These are phyloP conservation scores for Syncephalastrum sp. DNA, from an alignment of 371 early-diverging fungal genomes.

Conservation along the genomic window DNA sequence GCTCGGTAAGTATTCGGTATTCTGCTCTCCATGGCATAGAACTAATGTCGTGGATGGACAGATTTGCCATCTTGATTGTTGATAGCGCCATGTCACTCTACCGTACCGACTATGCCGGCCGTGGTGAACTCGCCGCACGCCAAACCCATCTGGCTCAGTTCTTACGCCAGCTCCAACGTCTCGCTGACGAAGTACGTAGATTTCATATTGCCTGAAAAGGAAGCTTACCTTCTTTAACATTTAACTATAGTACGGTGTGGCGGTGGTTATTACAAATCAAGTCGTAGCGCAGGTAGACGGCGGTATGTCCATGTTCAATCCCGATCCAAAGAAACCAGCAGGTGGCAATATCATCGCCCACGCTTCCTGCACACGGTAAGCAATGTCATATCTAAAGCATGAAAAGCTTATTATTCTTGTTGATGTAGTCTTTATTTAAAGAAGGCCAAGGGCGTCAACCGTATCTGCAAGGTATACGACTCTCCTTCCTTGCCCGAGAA, in stretches of 20 bases:
- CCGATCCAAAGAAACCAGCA: slow-evolving; percentile 97
- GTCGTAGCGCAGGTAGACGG: slow-evolving; percentile 98
- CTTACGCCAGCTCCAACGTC: slow-evolving; percentile 83
- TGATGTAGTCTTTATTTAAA: slow-evolving; percentile 68
- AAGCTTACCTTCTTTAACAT: neutral
- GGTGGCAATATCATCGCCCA: slow-evolving; percentile 99
- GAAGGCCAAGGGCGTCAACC: slow-evolving; percentile 82
- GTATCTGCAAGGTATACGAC: slow-evolving; percentile 91
- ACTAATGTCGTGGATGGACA: neutral
- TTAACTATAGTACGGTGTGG: slow-evolving; percentile 35
- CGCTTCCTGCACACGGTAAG: slow-evolving; percentile 74
- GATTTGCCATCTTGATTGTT: slow-evolving; percentile 90
- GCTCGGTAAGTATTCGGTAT: slow-evolving; percentile 32
- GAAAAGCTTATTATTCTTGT: neutral
- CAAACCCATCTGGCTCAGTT: slow-evolving; percentile 98
- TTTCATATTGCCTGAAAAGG: too few relatives aligned
- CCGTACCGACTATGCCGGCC: slow-evolving; percentile 97
- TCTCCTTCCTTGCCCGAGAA: slow-evolving; percentile 84
- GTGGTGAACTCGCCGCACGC: slow-evolving; percentile 97
- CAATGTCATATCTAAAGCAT: neutral
- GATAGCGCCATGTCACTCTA: slow-evolving; percentile 98
- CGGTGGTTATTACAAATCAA: slow-evolving; percentile 95
- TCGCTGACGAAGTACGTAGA: slow-evolving; percentile 92
- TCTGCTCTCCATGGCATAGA: neutral
- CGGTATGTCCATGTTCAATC: slow-evolving; percentile 85